These are phyloP conservation scores for Dysphania ambrosioides DNA, from an alignment of 148 eudicot genomes.

Conservation along the genomic window DNA sequence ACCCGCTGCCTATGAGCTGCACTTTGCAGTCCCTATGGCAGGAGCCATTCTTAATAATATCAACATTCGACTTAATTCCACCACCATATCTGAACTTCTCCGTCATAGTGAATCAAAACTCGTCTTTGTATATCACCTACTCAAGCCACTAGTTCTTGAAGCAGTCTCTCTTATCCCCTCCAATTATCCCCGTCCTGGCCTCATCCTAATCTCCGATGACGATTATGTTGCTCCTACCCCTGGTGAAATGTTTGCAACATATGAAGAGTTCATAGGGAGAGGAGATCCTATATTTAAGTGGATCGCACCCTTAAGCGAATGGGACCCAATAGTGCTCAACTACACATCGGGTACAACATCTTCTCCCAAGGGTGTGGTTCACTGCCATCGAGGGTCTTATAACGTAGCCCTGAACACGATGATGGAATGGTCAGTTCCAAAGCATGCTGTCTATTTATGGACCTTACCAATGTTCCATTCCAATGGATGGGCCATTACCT, in stretches of 20 bases:
- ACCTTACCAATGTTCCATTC: constrained; percentile 37
- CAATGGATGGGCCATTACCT: constrained; percentile 36
- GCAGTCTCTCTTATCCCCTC: constrained; percentile 19
- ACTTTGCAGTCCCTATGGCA: constrained; percentile 37
- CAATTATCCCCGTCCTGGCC: constrained; percentile 8
- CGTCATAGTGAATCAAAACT: constrained; percentile 27
- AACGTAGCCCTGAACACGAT: constrained; percentile 15
- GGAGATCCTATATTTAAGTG: constrained; percentile 26
- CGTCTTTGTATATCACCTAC: constrained; percentile 18
- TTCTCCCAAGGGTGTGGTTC: constrained; percentile 35
- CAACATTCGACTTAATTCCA: constrained; percentile 30
- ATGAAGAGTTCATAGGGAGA: constrained; percentile 16
- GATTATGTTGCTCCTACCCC: not conserved
- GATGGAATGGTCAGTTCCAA: constrained; percentile 26
- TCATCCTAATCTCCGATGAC: constrained; percentile 5
- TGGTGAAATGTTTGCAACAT: not conserved
- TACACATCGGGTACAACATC: constrained; percentile 38
- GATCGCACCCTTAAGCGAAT: constrained; percentile 28
- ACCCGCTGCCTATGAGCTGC: constrained; percentile 37
- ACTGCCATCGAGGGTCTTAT: constrained; percentile 27
- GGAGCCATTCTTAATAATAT: constrained; percentile 34
- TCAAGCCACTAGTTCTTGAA: not conserved
- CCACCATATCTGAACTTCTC: constrained; percentile 17
- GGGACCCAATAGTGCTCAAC: constrained; percentile 34
- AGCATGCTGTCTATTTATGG: constrained; percentile 31